Evolutionary conservation across 2,329 filamentous ascomycete species (phyloP).

Genomic region (Talaromyces amestolkiae): DNA sequence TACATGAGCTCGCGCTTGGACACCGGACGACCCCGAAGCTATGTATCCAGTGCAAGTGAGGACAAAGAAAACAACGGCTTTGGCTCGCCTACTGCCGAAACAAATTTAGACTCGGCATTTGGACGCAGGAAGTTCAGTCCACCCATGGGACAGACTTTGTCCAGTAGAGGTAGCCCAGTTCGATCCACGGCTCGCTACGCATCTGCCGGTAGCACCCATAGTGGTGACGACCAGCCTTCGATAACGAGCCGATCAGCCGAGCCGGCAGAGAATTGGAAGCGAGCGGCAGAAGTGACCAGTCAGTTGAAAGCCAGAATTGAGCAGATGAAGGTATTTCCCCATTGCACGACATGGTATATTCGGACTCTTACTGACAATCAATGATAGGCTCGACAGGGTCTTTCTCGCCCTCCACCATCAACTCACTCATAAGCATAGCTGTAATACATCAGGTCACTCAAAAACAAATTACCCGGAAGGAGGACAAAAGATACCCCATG

Average conservation of each 20-base stretch:
- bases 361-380: not conserved
- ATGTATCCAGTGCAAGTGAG: conserved; percentile 58
- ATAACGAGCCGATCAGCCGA: conserved; percentile 41
- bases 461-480: not conserved
- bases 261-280: conserved; percentile 88
- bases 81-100: conserved; percentile 37
- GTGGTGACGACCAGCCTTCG: conserved; percentile 30
- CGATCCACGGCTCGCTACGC: conserved; percentile 31
- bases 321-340: conserved; percentile 76
- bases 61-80: conserved; percentile 68
- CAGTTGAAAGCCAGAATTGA: conserved; percentile 96
- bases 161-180: conserved; percentile 40
- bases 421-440: conserved; percentile 31
- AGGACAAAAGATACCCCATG: conserved; percentile 19
- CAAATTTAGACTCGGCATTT: conserved; percentile 23
- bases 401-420: conserved; percentile 36
- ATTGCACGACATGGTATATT: not conserved
- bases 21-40: conserved; percentile 41
- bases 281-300: conserved; percentile 95
- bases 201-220: conserved; percentile 34
- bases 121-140: conserved; percentile 46
- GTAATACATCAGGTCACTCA: conserved; percentile 7
- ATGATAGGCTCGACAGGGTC: conserved; percentile 20
- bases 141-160: conserved; percentile 37
- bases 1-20: conserved; percentile 42